Base-by-base conservation (phyloP, 129 eudicot species). In the Flaveria sonorensis region DNA sequence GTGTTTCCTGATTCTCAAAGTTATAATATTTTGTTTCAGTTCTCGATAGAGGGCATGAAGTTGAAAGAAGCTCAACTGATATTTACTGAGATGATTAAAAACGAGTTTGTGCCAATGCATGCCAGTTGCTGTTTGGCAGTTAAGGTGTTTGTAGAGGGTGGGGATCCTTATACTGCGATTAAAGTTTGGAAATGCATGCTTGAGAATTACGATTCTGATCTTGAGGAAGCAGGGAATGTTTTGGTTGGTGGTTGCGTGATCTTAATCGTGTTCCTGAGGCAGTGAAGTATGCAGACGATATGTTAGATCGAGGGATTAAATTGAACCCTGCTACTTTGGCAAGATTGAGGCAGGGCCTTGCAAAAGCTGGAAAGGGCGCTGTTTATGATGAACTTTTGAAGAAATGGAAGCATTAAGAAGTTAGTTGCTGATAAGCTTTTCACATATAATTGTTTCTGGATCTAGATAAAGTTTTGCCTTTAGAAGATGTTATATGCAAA, bases 221-320 rank as follows among this genome's bases (percentile, higher is more conserved):
- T 88, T 79, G 98, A 88, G 68, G 95, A 93, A 74, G 82, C 90
- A 0, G 96, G 95, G 56, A 93, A 93, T 83, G 4, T 78, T 76
- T 78, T 90, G 85, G 88, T 93, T 75, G 50, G 64, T 57, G 90
- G 71, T 88, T 93, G 39, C 83, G 88, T 45, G 98, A 87, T 53
- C 75, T 79, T 75, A 87, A 88, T 45, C 65, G 86, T 56, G 63
- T 93, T 71, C 96, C 92, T 30, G 98, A 93, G 81, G 96, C 98
- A 42, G 94, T 90, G 50, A 90, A 90, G 83, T 93, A 89, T 71
- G 96, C 96, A 0, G 92, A 93, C 48, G 96, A 88, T 78, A 88
- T 90, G 87, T 85, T 93, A 11, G 92, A 90, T 32, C 78, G 90
- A 32, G 78, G 86, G 74, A 87, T 93, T 50, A 86, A 84, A 76